These are phyloP conservation scores for Sporopachydermia lactativora DNA, from an alignment of 805 yeast genomes.

Conservation along the genomic window DNA sequence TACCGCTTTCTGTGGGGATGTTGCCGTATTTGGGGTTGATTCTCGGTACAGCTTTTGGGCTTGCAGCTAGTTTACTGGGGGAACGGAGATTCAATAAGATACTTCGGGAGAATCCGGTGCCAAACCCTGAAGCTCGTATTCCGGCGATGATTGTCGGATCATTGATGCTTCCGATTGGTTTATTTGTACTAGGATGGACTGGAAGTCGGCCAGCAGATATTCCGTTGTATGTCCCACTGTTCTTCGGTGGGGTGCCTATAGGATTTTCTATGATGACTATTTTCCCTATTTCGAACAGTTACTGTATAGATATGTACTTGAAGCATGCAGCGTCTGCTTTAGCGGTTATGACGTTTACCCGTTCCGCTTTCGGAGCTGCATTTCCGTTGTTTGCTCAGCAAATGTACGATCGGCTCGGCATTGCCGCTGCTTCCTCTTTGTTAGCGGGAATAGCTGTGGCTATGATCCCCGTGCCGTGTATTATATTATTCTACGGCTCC, in stretches of 20 bases:
- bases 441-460: constrained; percentile 9
- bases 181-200: constrained; percentile 10
- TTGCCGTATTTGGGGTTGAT: constrained; percentile 19
- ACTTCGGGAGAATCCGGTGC: constrained; percentile 5
- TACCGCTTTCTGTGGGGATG: constrained; percentile 19
- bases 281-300: constrained; percentile 40
- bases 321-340: constrained; percentile 55
- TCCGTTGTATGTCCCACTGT: background rate
- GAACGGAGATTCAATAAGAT: constrained; percentile 16
- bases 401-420: constrained; percentile 61
- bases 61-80: constrained; percentile 15
- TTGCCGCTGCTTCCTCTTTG: constrained; percentile 52
- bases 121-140: background rate
- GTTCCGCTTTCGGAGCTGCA: constrained; percentile 80
- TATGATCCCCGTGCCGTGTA: background rate
- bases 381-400: constrained; percentile 73
- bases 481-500: background rate
- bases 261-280: background rate
- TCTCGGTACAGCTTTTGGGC: constrained; percentile 14
- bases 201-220: background rate
- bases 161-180: constrained; percentile 6
- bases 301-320: constrained; percentile 49
- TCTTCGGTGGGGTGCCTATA: background rate
- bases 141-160: constrained; percentile 1
- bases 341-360: constrained; percentile 67